These are phyloP conservation scores for Arctium lappa DNA, from an alignment of 129 eudicot species.

Conservation along the genomic window DNA sequence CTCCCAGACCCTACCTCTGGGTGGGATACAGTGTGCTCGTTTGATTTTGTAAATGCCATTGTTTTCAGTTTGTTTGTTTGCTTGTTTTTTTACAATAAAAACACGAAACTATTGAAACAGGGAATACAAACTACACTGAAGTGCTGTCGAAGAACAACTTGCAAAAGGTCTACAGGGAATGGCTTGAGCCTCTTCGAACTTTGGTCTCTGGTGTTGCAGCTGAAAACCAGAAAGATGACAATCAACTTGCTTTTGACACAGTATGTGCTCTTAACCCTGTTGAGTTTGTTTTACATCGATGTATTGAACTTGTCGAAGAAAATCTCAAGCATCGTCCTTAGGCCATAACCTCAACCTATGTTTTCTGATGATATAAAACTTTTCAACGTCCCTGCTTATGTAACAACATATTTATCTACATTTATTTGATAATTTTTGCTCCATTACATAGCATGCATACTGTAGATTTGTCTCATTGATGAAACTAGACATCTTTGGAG, in stretches of 20 bases:
- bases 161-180: conserved; percentile 63
- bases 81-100: neutral
- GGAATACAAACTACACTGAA: conserved; percentile 68
- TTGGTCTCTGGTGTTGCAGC: conserved; percentile 51
- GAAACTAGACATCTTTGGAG: neutral
- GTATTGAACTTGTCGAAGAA: conserved; percentile 92
- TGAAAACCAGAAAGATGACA: conserved; percentile 37
- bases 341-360: neutral
- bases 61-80: neutral
- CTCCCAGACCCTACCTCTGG: too few relatives aligned
- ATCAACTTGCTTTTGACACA: conserved; percentile 33
- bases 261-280: conserved; percentile 75
- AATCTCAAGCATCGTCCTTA: conserved; percentile 42
- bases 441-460: neutral
- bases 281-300: conserved; percentile 74
- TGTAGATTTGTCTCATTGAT: neutral
- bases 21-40: too few relatives aligned
- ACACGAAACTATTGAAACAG: conserved; percentile 37
- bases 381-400: neutral
- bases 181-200: conserved; percentile 77
- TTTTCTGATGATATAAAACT: neutral
- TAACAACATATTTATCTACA: neutral
- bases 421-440: neutral
- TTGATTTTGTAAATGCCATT: neutral
- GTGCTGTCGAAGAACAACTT: conserved; percentile 58